Conservation (phyloP, 2,329 filamentous ascomycete genomes). For the Ilyonectria robusta region DNA sequence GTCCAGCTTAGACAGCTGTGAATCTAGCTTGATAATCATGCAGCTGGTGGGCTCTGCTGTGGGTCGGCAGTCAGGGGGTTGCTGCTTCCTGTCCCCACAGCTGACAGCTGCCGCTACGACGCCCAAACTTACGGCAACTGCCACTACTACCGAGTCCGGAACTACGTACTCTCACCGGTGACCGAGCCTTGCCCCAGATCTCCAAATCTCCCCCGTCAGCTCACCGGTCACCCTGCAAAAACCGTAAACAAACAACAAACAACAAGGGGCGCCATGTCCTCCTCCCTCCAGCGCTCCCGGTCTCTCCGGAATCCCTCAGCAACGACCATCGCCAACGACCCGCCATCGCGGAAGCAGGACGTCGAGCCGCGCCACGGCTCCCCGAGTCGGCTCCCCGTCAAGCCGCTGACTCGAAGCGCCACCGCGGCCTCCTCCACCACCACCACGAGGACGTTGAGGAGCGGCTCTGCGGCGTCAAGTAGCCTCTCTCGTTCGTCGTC, state of each 20-base stretch:
- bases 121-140: neutral
- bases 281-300: slow-evolving; percentile 62
- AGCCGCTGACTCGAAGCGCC: slow-evolving; percentile 56
- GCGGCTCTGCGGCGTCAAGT: slow-evolving; percentile 30
- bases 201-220: slow-evolving; percentile 11
- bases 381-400: slow-evolving; percentile 66
- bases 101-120: neutral
- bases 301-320: slow-evolving; percentile 62
- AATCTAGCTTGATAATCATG: neutral
- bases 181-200: slow-evolving; percentile 15
- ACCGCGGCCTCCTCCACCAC: slow-evolving; percentile 42
- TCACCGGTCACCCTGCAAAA: neutral
- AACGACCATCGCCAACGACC: slow-evolving; percentile 35
- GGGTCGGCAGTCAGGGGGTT: neutral
- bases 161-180: neutral
- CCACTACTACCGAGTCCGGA: neutral
- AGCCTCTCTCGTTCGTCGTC: slow-evolving; percentile 43
- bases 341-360: slow-evolving; percentile 28
- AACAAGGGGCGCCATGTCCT: slow-evolving; percentile 55
- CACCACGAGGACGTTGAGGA: slow-evolving; percentile 40
- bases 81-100: neutral
- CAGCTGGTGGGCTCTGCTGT: neutral
- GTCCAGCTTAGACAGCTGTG: neutral
- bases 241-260: slow-evolving; percentile 6
- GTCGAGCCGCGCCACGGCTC: slow-evolving; percentile 56